phyloP scores from a whole-genome alignment of 2,329 filamentous ascomycete genomes.

The Emergomyces pasteurianus region DNA sequence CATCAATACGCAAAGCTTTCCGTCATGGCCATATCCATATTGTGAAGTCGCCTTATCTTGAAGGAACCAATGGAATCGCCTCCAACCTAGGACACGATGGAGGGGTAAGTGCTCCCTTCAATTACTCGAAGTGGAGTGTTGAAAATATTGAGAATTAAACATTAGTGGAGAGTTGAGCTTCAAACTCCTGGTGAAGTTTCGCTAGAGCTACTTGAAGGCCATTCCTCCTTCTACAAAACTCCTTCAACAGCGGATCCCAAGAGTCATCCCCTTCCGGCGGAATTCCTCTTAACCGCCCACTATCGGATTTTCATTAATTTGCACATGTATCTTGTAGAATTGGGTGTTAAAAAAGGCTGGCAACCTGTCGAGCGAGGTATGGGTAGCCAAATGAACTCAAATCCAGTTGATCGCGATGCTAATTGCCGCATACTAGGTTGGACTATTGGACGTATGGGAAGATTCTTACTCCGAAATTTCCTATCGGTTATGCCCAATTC shows the following conservation, averaged over 20 bases:
- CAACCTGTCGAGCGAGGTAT: background rate
- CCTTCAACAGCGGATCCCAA: background rate
- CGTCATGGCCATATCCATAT: background rate
- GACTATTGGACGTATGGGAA: background rate
- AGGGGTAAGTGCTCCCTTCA: background rate
- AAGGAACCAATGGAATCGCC: background rate
- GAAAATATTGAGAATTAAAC: background rate
- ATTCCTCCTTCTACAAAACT: background rate
- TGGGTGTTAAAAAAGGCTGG: background rate
- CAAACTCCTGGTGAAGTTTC: too few relatives aligned
- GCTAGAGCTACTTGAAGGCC: background rate
- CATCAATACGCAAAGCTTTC: background rate
- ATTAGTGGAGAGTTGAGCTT: background rate
- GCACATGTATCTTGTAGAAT: background rate
- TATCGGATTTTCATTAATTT: background rate
- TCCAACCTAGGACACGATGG: background rate
- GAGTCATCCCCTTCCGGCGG: background rate
- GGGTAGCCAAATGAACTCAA: background rate
- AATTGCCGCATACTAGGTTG: background rate
- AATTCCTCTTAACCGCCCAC: background rate
- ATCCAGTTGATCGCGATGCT: background rate
- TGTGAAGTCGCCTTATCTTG: background rate
- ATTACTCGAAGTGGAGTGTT: background rate
- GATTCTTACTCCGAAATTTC: background rate
- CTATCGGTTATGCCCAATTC: background rate